Base-by-base conservation (phyloP, 108 stramenopile species). In the Nitzschia palea region DNA sequence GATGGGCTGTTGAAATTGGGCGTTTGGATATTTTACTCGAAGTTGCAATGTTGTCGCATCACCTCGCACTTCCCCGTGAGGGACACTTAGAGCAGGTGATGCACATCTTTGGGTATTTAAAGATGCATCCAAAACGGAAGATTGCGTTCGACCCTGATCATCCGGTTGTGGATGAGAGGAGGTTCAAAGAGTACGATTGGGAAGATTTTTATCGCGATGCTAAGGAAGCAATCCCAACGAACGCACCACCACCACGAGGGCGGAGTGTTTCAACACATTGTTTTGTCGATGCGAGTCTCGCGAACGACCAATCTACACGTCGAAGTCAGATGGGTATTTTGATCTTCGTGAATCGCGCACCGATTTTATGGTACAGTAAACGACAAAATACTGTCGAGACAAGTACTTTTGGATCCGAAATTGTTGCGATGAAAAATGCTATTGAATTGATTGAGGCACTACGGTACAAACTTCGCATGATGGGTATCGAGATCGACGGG, bases 401-500 rank as follows among this genome's bases (percentile, higher is more conserved):
- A 0, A 54, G 57, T 52, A 65, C 72, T 4, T 55, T 48, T 66
- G 45, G 86, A 74, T 62, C 60, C 50, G 80, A 84, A 44, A 75
- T 80, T 36, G 44, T 80, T 15, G 86, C 80, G n/a, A 78, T 82
- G 76, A 82, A 70, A 44, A 51, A 44, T 33, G 69, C 55, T 28
- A 44, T 33, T 31, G 82, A 83, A 45, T 68, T 35, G n/a, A 37
- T 77, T 5, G 6, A 55, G 51, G 81, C 67, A 9, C 33, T 86
- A 22, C 45, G 82, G 48, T 83, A 83, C 68, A 80, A 83, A 65
- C 50, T 82, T 23, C 51, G 80, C 5, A 81, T 81, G 67, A 76
- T 83, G 80, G 80, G 82, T 4, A 67, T 82, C 3, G 63, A 65
- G 25, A 53, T 83, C 17, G 62, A 64, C 0, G 82, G 70, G 34